Conservation (phyloP, 1,284 basidiomycete genomes). For the Earliella scabrosa region DNA sequence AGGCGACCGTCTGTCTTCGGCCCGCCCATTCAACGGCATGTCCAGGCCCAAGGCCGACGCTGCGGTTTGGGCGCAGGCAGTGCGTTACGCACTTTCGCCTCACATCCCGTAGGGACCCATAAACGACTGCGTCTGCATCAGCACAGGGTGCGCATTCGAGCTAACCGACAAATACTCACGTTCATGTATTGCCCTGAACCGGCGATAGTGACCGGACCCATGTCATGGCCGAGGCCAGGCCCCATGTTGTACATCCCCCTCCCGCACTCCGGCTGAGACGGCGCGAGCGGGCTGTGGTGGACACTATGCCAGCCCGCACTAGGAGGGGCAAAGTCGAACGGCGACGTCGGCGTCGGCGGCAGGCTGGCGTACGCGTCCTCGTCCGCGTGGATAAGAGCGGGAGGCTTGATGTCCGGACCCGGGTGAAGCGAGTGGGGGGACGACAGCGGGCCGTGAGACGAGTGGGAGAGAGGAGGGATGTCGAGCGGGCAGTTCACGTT, state of each 20-base stretch:
- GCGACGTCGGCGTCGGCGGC: conserved; percentile 31
- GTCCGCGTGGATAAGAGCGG: conserved; percentile 31
- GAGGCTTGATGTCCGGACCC: conserved; percentile 19
- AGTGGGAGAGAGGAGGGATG: conserved; percentile 7
- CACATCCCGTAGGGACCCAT: conserved; percentile 15
- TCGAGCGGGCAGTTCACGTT: conserved; percentile 16
- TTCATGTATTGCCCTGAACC: conserved; percentile 22
- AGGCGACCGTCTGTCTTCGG: conserved; percentile 12
- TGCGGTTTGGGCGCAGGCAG: neutral
- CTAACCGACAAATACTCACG: conserved; percentile 9
- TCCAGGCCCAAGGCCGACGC: conserved; percentile 12
- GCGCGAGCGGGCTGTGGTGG: conserved; percentile 2
- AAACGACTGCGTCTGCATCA: conserved; percentile 5
- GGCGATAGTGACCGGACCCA: conserved; percentile 16
- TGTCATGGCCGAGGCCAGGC: conserved; percentile 13
- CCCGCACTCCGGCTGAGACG: conserved; percentile 7
- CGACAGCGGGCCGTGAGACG: neutral
- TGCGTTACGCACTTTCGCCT: neutral
- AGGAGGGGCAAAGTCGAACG: conserved; percentile 30
- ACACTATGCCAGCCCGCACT: conserved; percentile 11
- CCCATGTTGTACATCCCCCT: conserved; percentile 15
- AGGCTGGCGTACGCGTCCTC: conserved; percentile 36
- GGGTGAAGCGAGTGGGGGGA: conserved; percentile 6
- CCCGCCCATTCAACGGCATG: conserved; percentile 4
- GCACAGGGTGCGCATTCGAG: neutral